Evolutionary conservation across 495 filamentous ascomycete genomes (phyloP).

Genomic region (Aspergillus olivimuriae): DNA sequence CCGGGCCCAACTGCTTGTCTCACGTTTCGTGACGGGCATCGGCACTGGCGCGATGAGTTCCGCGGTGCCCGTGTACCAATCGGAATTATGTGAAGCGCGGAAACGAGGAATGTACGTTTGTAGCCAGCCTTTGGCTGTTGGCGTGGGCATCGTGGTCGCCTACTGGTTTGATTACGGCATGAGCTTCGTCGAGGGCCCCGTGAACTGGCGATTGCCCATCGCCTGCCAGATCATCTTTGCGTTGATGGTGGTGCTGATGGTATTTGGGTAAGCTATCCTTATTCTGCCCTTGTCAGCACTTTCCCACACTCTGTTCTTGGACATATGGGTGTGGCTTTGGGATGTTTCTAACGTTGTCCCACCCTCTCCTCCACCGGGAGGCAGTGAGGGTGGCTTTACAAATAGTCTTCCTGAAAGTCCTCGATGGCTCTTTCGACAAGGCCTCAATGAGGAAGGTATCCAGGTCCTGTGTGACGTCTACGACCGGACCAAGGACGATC

Average conservation of each 20-base stretch:
- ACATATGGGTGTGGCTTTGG: neutral
- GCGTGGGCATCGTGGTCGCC: slow-evolving; percentile 29
- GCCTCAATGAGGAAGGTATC: slow-evolving; percentile 36
- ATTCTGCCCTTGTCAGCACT: too few species aligned
- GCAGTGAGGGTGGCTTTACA: neutral
- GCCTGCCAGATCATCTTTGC: slow-evolving; percentile 38
- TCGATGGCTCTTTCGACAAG: slow-evolving; percentile 38
- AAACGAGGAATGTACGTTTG: slow-evolving; percentile 39
- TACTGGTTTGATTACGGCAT: slow-evolving; percentile 46
- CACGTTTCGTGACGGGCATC: slow-evolving; percentile 43
- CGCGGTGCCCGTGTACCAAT: slow-evolving; percentile 46
- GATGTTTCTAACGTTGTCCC: neutral
- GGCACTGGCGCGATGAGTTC: slow-evolving; percentile 46
- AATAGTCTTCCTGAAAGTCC: slow-evolving; percentile 38
- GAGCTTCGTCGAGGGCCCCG: slow-evolving; percentile 27
- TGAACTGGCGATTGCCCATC: slow-evolving; percentile 41
- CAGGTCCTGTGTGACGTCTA: slow-evolving; percentile 45
- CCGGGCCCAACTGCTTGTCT: slow-evolving; percentile 38
- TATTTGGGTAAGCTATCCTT: slow-evolving; percentile 24
- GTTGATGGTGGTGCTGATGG: slow-evolving; percentile 26
- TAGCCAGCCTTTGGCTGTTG: slow-evolving; percentile 38
- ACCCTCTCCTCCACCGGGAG: neutral
- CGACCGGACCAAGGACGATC: slow-evolving; percentile 29
- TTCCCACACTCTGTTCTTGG: too few species aligned
- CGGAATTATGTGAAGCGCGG: slow-evolving; percentile 37